phyloP scores from a whole-genome alignment of 2,329 filamentous ascomycete genomes.

The Botrytis medusae region DNA sequence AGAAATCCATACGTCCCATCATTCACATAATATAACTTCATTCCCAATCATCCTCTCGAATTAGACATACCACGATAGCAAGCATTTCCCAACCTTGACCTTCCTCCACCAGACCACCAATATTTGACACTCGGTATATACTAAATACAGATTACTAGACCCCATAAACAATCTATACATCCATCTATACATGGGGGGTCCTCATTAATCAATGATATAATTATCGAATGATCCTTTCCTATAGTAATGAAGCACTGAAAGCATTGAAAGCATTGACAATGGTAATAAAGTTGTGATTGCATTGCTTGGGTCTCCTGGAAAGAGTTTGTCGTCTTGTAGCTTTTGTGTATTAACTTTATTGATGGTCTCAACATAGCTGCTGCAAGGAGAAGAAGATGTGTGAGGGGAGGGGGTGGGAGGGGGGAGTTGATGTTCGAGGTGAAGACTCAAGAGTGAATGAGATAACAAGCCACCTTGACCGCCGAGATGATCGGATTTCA shows the following conservation, averaged over 20 bases:
- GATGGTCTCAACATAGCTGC: not conserved
- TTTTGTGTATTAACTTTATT: not conserved
- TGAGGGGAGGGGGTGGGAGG: not conserved
- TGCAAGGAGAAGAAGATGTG: not conserved
- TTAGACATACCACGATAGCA: not conserved
- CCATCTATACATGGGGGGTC: not conserved
- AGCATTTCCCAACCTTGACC: not conserved
- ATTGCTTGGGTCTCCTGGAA: not conserved
- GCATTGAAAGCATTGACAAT: conserved; percentile 1
- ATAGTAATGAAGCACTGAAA: not conserved
- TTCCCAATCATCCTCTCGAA: not conserved
- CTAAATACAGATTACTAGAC: not conserved
- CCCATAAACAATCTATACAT: not conserved
- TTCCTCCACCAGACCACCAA: not conserved
- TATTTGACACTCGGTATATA: conserved; percentile 3
- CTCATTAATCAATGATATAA: not conserved
- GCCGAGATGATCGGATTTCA: not conserved
- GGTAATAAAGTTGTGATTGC: conserved; percentile 3
- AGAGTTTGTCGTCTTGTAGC: not conserved
- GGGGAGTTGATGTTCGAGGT: not conserved
- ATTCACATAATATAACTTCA: not conserved
- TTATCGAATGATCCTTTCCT: not conserved
- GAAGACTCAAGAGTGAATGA: not conserved
- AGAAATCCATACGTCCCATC: not conserved
- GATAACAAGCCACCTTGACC: conserved; percentile 3